Evolutionary conservation across 2,329 filamentous ascomycete genomes (phyloP), one percentile per base, ranked within the genome.

Genomic region (Penicillium sp.): DNA sequence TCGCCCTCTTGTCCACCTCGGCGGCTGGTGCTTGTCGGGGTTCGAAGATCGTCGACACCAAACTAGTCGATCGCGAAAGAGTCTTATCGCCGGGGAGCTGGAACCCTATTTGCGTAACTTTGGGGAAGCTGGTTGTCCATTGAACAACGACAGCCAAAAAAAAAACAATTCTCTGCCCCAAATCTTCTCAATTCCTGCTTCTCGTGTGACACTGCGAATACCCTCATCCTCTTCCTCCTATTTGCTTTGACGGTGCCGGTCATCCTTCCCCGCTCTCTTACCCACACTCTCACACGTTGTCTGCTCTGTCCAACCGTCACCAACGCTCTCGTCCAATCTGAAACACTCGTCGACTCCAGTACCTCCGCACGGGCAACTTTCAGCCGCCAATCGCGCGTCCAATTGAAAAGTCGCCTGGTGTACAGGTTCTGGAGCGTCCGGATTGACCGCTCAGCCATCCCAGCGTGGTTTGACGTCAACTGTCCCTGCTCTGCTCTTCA

Each of bases 401-500:
- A 44, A 57, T 60, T 60, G 34, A 39, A 41, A 60, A 54, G 34
- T 3, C 47, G 45, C 38, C 54, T 11, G 51, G 45, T 41, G 48
- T 43, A 54, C 56, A 38, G 55, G 48, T 52, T 32, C 51, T 55
- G 50, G 50, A 42, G 55, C 29, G 29, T 51, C 50, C 57, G 53
- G 57, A 59, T 60, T 44, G 43, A 51, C 50, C 49, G 41, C 50
- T 46, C 49, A 49, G 47, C 54, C 50, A 55, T 49, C 45, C 49
- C 44, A 39, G 45, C 56, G 51, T 58, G 51, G 53, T 42, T 56
- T 60, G 57, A 59, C 57, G 56, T 60, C 57, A 59, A 53, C 45
- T 18, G 18, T 18, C 18, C 18, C 18, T 18, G 35, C 44, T 48
- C 47, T 27, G 49, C 49, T 51, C 48, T 47, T 46, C 50, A 58